A percentile compares a stretch with the other conserved stretches of the same genome.
These are phyloP conservation scores for Kwoniella dejecticola DNA, from an alignment of 768 basidiomycete species.

Conservation along the genomic window DNA sequence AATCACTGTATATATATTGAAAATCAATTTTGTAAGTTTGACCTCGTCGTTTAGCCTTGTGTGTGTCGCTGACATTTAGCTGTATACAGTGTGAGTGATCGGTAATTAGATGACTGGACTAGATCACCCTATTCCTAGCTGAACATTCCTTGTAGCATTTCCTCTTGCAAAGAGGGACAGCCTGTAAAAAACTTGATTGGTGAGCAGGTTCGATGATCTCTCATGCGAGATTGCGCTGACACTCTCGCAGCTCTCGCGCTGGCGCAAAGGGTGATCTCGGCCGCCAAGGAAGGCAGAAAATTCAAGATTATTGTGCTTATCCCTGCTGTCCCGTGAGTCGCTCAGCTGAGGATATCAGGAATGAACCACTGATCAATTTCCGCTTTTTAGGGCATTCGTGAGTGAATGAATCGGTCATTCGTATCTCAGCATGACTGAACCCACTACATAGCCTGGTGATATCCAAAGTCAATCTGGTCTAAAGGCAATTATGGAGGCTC, in stretches of 20 bases:
- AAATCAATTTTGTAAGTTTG: constrained; percentile 56
- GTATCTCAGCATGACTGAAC: too few relatives aligned
- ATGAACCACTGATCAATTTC: neutral
- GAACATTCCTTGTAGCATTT: constrained; percentile 72
- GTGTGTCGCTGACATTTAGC: neutral
- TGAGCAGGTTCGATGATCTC: constrained; percentile 1
- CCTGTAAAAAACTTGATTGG: constrained; percentile 80
- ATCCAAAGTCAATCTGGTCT: constrained; percentile 64
- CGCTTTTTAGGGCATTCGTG: constrained; percentile 63
- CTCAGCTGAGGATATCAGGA: neutral
- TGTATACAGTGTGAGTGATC: constrained; percentile 26
- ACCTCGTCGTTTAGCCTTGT: too few relatives aligned
- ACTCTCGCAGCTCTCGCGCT: constrained; percentile 63
- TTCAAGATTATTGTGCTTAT: constrained; percentile 88
- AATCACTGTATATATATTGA: constrained; percentile 90
- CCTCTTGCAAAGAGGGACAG: constrained; percentile 66
- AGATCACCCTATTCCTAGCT: too few relatives aligned
- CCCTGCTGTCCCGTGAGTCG: constrained; percentile 74
- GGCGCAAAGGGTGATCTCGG: constrained; percentile 79
- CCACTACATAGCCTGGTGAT: constrained; percentile 68
- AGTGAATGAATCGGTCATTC: constrained; percentile 14
- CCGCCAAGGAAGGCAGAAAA: constrained; percentile 68
- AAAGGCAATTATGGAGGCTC: constrained; percentile 76
- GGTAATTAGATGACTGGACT: too few relatives aligned
- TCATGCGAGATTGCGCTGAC: neutral